Conservation (phyloP, 2,329 filamentous ascomycete species). For the Cladophialophora yegresii region DNA sequence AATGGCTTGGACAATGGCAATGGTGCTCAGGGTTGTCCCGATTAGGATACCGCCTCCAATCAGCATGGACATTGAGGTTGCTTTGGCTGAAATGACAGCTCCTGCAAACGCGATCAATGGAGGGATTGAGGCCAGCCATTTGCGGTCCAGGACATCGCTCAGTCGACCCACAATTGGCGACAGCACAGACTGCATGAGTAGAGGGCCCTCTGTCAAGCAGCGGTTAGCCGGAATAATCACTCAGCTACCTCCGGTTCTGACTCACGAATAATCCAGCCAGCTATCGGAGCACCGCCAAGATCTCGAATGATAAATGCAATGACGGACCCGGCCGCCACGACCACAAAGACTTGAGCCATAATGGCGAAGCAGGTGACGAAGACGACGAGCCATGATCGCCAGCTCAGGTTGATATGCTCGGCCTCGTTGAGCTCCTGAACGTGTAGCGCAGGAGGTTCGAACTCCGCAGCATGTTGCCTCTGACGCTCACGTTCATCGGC, state of each 20-base stretch:
- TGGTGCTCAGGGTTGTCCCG: slow-evolving; percentile 56
- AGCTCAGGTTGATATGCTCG: slow-evolving; percentile 54
- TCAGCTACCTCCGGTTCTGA: neutral
- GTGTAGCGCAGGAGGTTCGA: slow-evolving; percentile 29
- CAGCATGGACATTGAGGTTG: slow-evolving; percentile 58
- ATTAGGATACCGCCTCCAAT: slow-evolving; percentile 62
- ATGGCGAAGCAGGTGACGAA: slow-evolving; percentile 56
- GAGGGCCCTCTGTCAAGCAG: slow-evolving; percentile 49
- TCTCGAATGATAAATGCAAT: slow-evolving; percentile 60
- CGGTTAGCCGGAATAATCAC: slow-evolving; percentile 3
- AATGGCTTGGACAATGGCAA: slow-evolving; percentile 59
- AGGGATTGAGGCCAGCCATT: slow-evolving; percentile 55
- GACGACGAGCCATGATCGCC: slow-evolving; percentile 58
- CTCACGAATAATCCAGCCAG: slow-evolving; percentile 59
- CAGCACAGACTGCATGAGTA: slow-evolving; percentile 60
- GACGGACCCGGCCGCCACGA: slow-evolving; percentile 58
- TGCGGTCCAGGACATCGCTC: slow-evolving; percentile 59
- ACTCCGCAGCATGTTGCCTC: slow-evolving; percentile 24
- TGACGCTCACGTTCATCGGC: slow-evolving; percentile 15
- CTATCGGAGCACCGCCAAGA: slow-evolving; percentile 53
- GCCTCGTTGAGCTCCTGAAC: slow-evolving; percentile 30
- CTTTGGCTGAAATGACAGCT: slow-evolving; percentile 57
- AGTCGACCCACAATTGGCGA: slow-evolving; percentile 59
- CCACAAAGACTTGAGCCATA: slow-evolving; percentile 59
- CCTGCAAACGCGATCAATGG: slow-evolving; percentile 58